phyloP scores from a whole-genome alignment of 495 filamentous ascomycete species.

The Neurospora sp. region DNA sequence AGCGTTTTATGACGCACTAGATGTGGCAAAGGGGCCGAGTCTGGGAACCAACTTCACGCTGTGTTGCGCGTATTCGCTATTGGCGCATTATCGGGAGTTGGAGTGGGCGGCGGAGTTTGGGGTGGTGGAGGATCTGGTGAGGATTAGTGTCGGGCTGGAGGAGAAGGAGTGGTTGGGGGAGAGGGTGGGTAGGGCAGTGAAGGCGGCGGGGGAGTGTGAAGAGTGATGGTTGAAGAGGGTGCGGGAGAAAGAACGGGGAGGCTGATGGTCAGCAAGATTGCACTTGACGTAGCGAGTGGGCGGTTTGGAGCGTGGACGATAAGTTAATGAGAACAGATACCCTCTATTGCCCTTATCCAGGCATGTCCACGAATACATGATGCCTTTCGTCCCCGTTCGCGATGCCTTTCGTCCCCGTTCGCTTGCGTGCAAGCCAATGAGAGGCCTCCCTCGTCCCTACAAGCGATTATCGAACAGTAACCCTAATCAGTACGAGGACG shows the following conservation, averaged over 20 bases:
- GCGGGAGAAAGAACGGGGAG: neutral
- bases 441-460: too few relatives aligned
- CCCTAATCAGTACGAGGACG: slow-evolving; percentile 29
- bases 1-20: slow-evolving; percentile 16
- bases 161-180: slow-evolving; percentile 11
- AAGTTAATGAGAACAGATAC: neutral
- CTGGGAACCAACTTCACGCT: slow-evolving; percentile 23
- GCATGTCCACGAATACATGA: neutral
- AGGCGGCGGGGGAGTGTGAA: neutral
- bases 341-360: neutral
- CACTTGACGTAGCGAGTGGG: too few relatives aligned
- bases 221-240: neutral
- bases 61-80: slow-evolving; percentile 17
- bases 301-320: too few relatives aligned
- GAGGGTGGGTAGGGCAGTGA: slow-evolving; percentile 10
- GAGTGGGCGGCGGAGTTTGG: slow-evolving; percentile 17
- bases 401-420: too few relatives aligned
- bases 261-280: too few relatives aligned
- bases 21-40: slow-evolving; percentile 21
- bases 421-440: too few relatives aligned
- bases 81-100: slow-evolving; percentile 19
- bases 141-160: slow-evolving; percentile 22
- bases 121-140: slow-evolving; percentile 20
- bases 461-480: too few relatives aligned
- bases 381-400: neutral